These are phyloP conservation scores for Lophiotrema nucula DNA, from an alignment of 495 filamentous ascomycete genomes.

Conservation along the genomic window DNA sequence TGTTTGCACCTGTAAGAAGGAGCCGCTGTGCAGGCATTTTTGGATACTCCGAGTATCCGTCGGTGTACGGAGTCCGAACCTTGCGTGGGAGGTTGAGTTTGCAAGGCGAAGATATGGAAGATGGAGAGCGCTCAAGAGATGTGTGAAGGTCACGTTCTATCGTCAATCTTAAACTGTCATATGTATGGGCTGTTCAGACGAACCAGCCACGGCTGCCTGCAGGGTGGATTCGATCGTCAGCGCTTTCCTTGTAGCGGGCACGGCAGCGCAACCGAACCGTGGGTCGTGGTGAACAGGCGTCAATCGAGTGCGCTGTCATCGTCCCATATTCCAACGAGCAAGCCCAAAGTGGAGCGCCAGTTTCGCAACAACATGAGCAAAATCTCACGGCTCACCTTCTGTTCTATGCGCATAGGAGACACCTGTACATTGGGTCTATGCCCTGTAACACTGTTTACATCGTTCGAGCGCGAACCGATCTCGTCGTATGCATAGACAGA, in stretches of 20 bases:
- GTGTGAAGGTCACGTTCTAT: conserved; percentile 10
- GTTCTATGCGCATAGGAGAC: no score
- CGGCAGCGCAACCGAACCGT: conserved; percentile 20
- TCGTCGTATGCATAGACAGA: no score
- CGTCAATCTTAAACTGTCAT: conserved; percentile 9
- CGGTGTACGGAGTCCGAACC: conserved; percentile 12
- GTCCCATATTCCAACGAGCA: no score
- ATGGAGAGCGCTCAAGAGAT: conserved; percentile 7
- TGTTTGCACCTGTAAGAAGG: conserved; percentile 33
- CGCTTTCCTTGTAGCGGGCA: conserved; percentile 17
- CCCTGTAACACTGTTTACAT: no score
- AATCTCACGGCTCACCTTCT: no score
- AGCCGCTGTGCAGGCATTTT: conserved; percentile 31
- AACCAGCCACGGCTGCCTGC: not conserved
- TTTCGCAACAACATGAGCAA: no score
- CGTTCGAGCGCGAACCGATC: no score
- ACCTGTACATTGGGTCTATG: no score
- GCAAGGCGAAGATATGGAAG: not conserved
- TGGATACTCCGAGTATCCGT: not conserved
- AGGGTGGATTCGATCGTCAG: conserved; percentile 20
- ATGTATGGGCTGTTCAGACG: conserved; percentile 13
- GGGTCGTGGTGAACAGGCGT: conserved; percentile 20
- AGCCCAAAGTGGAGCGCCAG: no score
- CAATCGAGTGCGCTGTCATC: conserved; percentile 19
- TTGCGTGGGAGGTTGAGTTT: not conserved